Evolutionary conservation across 805 yeast species (phyloP), one percentile per base, ranked within the genome.

Genomic region (Ogataea degrootiae): DNA sequence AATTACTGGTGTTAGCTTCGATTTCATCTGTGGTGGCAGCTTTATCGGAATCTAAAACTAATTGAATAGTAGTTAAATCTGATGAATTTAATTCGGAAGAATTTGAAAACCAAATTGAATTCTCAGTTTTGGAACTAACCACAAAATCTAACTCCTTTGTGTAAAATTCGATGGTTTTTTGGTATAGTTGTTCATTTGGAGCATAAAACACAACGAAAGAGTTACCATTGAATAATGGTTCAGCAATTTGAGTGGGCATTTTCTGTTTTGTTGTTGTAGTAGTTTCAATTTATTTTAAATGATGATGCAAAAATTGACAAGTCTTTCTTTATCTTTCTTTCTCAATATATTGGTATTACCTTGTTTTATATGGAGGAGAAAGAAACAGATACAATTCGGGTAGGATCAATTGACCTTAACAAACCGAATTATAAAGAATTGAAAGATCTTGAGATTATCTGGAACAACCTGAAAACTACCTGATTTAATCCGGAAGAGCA

Each of bases 141-240:
- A 51, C 46, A 40, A 73, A 64, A 5, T 64, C 72, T 48, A 72
- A 68, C 14, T 80, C 59, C 41, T 72, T 66, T 46, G 74, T 65
- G 66, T 87, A 88, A 68, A 87, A 88, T 23, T 64, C 59, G 34
- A 76, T 64, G 4, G 90, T 74, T 31, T 72, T 59, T 29, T 68
- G 55, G 48, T 74, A 77, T 35, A 77, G 61, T 15, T 60, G 61
- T 23, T 63, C 60, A 46, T 74, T 73, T 16, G 80, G 70, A 11
- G 91, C 87, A 52, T 72, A 71, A 38, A 80, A 66, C 16, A 74
- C 67, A 48, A 78, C 70, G 59, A 71, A 73, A 21, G 85, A 72
- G 21, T 79, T 71, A 17, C 85, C 86, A 59, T 80, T 81, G 48
- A 82, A 76, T 43, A 80, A 61, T 16, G 83, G 65, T 22, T 52